Evolutionary conservation across 768 basidiomycete genomes (phyloP), one percentile per base, ranked within the genome.

Genomic region (Rubroboletus satanas): DNA sequence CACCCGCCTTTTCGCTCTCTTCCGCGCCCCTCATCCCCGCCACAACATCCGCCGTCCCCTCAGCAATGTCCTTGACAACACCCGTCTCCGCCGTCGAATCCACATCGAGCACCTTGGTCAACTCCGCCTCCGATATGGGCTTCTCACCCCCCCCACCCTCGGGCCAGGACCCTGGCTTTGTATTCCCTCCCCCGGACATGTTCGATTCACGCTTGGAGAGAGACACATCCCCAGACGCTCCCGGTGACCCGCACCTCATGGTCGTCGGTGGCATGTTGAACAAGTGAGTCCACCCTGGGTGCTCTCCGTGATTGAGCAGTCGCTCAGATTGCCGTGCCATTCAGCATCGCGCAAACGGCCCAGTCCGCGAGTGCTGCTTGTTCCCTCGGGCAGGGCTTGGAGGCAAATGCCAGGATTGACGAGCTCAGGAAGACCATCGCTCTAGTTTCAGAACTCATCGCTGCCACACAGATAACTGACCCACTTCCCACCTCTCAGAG

Each of bases 291-390:
- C 21, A 23, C 32, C 17, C 2, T 45, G 23, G 32, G 58, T 44
- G 12, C 21, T 14, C 17, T 31, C 28, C 6, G 11, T 44, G 26
- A 17, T 38, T 3, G 10, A 2, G 31, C 58, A 2, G 38, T 29
- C 55, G 36, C 65, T 65, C 41, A 58, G 56, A 54, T 64, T 55
- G 59, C 53, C 57, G 56, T 63, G 49, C 54, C 57, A 51, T 58
- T 39, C 62, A 86, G 85, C 67, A 84, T 87, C 60, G 82, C 79
- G 39, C 76, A 80, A 51, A 83, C 83, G 15, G 83, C 84, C 37
- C 75, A 78, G 50, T 80, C 81, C 42, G 84, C 82, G 41, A 80
- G 77, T 39, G 74, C 75, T 37, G 78, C 78, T 33, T 84, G 80
- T 57, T 72, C 72, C 29, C 57, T 68, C 15, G 77, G 70, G n/a